Evolutionary conservation across 1,284 basidiomycete species (phyloP), one percentile per base, ranked within the genome.

Genomic region (Cutaneotrichosporon cavernicola): DNA sequence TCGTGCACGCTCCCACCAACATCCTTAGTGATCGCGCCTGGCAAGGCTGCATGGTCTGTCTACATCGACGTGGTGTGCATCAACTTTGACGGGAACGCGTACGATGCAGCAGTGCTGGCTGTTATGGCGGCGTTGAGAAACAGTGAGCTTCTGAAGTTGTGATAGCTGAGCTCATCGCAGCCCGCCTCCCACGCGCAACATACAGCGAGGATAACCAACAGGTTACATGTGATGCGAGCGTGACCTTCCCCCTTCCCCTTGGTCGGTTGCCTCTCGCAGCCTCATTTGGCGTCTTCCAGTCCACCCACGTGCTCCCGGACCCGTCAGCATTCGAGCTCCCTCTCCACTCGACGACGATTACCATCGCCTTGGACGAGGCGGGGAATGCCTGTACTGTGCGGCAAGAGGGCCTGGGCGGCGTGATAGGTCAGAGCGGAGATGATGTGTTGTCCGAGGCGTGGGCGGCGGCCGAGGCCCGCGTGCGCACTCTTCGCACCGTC

Each of bases 11-110:
- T 99, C 0, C 82, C 90, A 0, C 84, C 88, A 0, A 77, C 84
- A 0, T 86, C 88, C 0, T 85, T 99, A 1, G 89, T 89, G 73
- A 97, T 99, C 60, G 84, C 89, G 21, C 85, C 87, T 0, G 88
- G 87, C 4, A 90, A 89, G 77, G 85, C 91, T 0, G 93, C 85
- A 0, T 99, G 94, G 93, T 89, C 89, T 30, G 83, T 99, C 18
- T 97, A 97, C 78, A 85, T 98, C 68, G 96, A 99, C 69, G 87
- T 92, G 34, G 91, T 90, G 5, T 97, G 94, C 79, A 90, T 99
- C 72, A 97, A 96, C 81, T 96, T 94, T 73, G 95, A 99, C 77
- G 96, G 96, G 10, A 97, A 97, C 74, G 90, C 86, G 1, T 91
- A 97, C 69, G 96, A 99, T 69, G 92, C 95, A 0, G 86, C 91